Base-by-base conservation (phyloP, 768 basidiomycete species). In the Lentinula sp. region DNA sequence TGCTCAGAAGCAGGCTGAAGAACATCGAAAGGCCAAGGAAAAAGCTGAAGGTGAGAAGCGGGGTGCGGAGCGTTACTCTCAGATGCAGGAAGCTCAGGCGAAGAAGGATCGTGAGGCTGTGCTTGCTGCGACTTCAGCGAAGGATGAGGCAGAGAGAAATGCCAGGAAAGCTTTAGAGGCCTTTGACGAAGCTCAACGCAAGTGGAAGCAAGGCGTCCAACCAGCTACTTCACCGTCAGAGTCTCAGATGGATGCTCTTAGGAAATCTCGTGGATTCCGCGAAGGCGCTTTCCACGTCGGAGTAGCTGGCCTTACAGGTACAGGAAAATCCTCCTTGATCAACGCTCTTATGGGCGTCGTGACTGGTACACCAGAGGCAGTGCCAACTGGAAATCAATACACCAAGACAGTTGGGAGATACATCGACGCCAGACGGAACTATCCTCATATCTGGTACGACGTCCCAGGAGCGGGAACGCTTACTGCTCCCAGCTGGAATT, bases 291-390 rank as follows among this genome's bases (percentile, higher is more conserved):
- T 72, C 62, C 73, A 72, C 28, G 66, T 70, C 23, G 71, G 71
- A 7, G 53, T 73, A 1, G 70, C 70, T n/a, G 71, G 72, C 0
- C 57, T 68, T 21, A 68, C 69, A 4, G 71, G 72, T 31, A 69
- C 68, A 6, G 72, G 71, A 2, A 72, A 72, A 58, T 72, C 72
- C 1, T 67, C 72, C 28, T 58, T 72, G 48, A 65, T 57, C 35
- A 56, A 62, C 35, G 61, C 56, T 18, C 52, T 62, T 16, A 57
- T 55, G 39, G 59, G 59, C 13, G 40, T 60, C 23, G 18, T 52
- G 1, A 52, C 50, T 43, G 59, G 50, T n/a, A 51, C 59, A 1
- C 21, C 50, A 0, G 50, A 50, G 18, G 48, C 59, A 4, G 50
- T 42, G 7, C 49, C 50, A 4, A 52, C 59, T 1, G 59, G 59